A percentile compares a stretch with the other conserved stretches of the same genome.
Conservation (phyloP, 306 rosid genomes). For the Psophocarpus tetragonolobus region DNA sequence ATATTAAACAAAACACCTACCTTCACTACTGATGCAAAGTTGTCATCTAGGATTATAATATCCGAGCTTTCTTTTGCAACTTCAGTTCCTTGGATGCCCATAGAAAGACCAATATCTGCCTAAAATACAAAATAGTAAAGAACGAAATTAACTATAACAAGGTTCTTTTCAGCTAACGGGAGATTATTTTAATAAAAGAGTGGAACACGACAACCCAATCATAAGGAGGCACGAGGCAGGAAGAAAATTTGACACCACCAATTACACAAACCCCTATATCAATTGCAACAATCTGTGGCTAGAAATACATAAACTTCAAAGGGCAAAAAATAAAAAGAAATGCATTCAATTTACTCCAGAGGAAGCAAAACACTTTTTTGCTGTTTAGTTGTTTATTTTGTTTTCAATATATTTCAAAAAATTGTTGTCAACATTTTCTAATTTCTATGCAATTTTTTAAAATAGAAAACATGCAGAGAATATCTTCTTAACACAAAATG, state of each 20-base stretch:
- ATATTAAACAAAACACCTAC: conserved; percentile 35
- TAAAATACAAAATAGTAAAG: conserved; percentile 58
- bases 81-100: conserved; percentile 99
- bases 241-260: conserved; percentile 18
- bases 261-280: conserved; percentile 18
- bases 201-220: conserved; percentile 12
- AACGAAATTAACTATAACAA: conserved; percentile 40
- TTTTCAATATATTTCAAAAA: neutral
- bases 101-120: conserved; percentile 99
- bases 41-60: conserved; percentile 91
- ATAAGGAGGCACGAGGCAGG: neutral
- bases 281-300: conserved; percentile 10
- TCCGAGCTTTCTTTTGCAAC: conserved; percentile 99
- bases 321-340: neutral
- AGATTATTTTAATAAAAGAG: conserved; percentile 4
- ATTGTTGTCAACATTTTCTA: neutral
- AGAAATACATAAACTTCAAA: conserved; percentile 16
- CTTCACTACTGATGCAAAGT: conserved; percentile 97
- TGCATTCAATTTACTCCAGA: conserved; percentile 18
- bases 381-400: neutral
- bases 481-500: conserved; percentile 2
- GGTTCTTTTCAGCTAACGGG: neutral
- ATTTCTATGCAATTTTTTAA: neutral
- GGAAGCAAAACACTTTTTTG: neutral
- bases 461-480: neutral